Base-by-base conservation (phyloP, 2,329 filamentous ascomycete genomes). In the Sclerotinia minor region DNA sequence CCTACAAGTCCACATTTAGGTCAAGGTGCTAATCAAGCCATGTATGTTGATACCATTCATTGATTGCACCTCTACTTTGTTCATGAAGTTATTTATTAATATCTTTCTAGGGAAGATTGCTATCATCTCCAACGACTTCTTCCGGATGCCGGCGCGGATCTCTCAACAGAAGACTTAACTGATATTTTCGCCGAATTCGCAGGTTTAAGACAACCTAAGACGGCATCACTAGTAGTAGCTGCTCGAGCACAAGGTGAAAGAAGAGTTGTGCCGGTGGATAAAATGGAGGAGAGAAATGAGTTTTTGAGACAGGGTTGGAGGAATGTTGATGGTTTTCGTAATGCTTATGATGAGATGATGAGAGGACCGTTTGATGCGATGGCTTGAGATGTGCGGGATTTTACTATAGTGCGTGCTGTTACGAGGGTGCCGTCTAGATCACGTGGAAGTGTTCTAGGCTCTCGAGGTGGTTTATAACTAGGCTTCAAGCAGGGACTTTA, bases 1-100 rank as follows among this genome's bases (percentile, higher is more conserved):
- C 68, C 69, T 29, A 66, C 68, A 4, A 71, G 68, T 67, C 69
- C 69, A 8, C 69, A 71, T 68, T 59, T 69, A 19, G 68, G 69
- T 9, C 69, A 71, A 11, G 69, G 68, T 29, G 69, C 63, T 6
- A 71, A 71, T 50, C 69, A 71, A 38, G 68, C 69, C 53, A 52
- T 69, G 59, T 66, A 38, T 54, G 64, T 50, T 4, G 4, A 17
- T 21, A 21, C 15, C 2, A 15, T 29, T 29, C 2, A 15, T 29
- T 29, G 29, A 29, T 13, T 4, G 1, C 7, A 6, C 8, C 7
- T 35, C 35, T 2, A 2, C 5, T n/a, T n/a, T n/a, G 9, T 49
- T 17, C 21, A 7, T 29, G 5, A n/a, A 0, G n/a, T n/a, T n/a
- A n/a, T n/a, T n/a, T n/a, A n/a, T 44, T 65, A 26, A 65, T 17